Base-by-base conservation (phyloP, 768 basidiomycete genomes). In the Rhizopogon sp. region DNA sequence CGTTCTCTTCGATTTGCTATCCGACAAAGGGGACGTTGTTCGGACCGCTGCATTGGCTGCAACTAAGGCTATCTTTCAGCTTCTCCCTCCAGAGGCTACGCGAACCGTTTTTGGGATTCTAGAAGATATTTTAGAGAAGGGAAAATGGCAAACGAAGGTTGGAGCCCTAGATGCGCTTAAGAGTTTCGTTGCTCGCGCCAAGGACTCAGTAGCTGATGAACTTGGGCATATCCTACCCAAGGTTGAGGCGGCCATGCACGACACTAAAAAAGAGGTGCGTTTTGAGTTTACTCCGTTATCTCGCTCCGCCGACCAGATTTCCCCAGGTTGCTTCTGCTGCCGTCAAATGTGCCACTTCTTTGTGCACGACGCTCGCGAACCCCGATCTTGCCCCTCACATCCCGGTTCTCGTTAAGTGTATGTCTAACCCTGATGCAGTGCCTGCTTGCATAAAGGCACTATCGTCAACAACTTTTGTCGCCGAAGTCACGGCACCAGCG, bases 101-200 rank as follows among this genome's bases (percentile, higher is more conserved):
- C 76, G 82, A 29, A 62, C 81, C 52, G 82, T 88, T 6, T 91
- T 90, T 61, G 76, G 82, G 41, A 72, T 76, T 25, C 77, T 98
- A 28, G 87, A 88, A 64, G 76, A 76, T 29, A 82, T 95, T 57
- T 68, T 98, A 22, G 88, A 92, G 53, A 79, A 79, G 47, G 92
- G 91, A 44, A 96, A 97, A 73, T 98, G 96, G 96, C 82, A 87
- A 60, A 84, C 88, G 55, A 98, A 98, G 76, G 87, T 97, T n/a
- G 93, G 90, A 14, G 91, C 86, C 6, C 74, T 98, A 33, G 93
- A 97, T 61, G 84, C 93, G 2, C 80, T 98, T 66, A 91, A 85
- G 66, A 73, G 69, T 43, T 86, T 93, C 59, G 87, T 87, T 31
- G 75, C 75, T 42, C 75, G 81, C 14, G 87, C 89, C 50, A 80